These are phyloP conservation scores for Murraya paniculata DNA, from an alignment of 345 rosid genomes.

Conservation along the genomic window DNA sequence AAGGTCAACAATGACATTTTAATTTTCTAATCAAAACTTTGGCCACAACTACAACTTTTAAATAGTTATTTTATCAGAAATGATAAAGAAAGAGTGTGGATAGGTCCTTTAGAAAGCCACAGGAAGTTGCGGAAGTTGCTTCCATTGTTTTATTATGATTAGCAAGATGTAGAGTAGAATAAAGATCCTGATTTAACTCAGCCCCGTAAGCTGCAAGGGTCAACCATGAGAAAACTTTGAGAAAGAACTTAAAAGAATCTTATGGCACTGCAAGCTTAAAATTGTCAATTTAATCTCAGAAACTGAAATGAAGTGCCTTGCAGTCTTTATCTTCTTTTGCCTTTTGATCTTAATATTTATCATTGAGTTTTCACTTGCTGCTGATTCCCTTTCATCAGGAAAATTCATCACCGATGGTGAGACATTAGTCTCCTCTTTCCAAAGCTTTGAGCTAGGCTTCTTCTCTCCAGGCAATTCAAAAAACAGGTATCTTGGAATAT, in stretches of 20 bases:
- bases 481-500: slow-evolving; percentile 40
- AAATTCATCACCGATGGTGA: slow-evolving; percentile 17
- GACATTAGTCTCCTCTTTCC: slow-evolving; percentile 13
- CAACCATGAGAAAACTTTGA: neutral
- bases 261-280: neutral
- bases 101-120: neutral
- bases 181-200: neutral
- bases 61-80: neutral
- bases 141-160: neutral
- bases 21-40: neutral
- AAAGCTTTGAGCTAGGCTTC: slow-evolving; percentile 30
- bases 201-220: neutral
- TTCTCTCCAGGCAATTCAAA: slow-evolving; percentile 20
- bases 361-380: neutral
- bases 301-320: neutral
- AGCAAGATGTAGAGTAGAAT: neutral
- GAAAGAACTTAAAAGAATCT: neutral
- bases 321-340: neutral
- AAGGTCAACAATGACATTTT: neutral
- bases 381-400: slow-evolving; percentile 12
- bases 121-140: neutral
- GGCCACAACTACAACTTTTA: neutral
- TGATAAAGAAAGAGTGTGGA: neutral
- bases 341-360: neutral
- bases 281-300: neutral